Percentiles rank a stretch among this genome's conserved stretches.
Conservation (phyloP, 228 moss, liverwort and hornwort genomes). For the Sphagnum fallax region DNA sequence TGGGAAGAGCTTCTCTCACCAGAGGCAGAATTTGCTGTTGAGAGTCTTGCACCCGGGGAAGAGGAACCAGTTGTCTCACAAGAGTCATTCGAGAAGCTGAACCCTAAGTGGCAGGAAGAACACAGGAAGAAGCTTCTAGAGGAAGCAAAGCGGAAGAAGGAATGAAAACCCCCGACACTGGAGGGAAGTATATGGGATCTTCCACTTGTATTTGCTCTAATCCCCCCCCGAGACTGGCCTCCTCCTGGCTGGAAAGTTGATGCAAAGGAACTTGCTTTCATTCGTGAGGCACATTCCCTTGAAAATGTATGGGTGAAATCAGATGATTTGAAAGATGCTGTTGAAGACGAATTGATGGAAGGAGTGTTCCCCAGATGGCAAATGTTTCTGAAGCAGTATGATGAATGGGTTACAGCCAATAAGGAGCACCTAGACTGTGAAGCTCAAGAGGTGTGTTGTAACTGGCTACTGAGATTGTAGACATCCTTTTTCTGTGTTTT, state of each 20-base stretch:
- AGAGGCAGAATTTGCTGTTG: constrained; percentile 92
- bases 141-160: constrained; percentile 49
- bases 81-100: constrained; percentile 75
- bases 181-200: constrained; percentile 68
- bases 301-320: constrained; percentile 24
- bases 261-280: constrained; percentile 82
- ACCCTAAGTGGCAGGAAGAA: constrained; percentile 57
- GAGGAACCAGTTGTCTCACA: constrained; percentile 70
- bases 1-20: constrained; percentile 90
- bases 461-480: no score
- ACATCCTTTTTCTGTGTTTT: no score
- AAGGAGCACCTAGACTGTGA: constrained; percentile 71
- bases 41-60: constrained; percentile 74
- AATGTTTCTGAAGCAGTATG: constrained; percentile 78
- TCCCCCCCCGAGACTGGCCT: constrained; percentile 93
- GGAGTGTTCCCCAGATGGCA: constrained; percentile 64
- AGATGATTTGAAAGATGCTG: constrained; percentile 44
- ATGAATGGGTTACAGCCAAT: constrained; percentile 85
- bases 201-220: constrained; percentile 62
- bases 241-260: constrained; percentile 97
- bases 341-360: constrained; percentile 40
- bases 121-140: constrained; percentile 32
- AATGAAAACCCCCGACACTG: constrained; percentile 24
- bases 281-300: constrained; percentile 64
- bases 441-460: constrained; percentile 54